Percentiles rank a stretch among this genome's conserved stretches.
phyloP scores from a whole-genome alignment of 2,329 filamentous ascomycete species.

The Thermochaetoides dissita region DNA sequence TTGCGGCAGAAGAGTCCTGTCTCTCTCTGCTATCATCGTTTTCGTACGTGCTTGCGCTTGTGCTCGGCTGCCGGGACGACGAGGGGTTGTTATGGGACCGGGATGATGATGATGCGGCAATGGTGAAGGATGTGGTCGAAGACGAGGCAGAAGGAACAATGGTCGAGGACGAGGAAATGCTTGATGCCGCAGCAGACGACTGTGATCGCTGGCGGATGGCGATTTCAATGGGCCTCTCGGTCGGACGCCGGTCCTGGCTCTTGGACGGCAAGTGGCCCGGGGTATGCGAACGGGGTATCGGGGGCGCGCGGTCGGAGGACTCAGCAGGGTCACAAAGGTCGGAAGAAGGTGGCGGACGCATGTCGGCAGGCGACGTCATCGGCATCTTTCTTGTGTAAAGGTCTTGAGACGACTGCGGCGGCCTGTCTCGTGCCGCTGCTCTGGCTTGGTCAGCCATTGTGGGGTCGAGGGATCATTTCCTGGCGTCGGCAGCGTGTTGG shows the following conservation, averaged over 20 bases:
- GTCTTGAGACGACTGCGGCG: slow-evolving; percentile 28
- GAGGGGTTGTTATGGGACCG: slow-evolving; percentile 6
- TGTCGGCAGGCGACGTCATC: slow-evolving; percentile 13
- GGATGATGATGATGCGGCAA: slow-evolving; percentile 9
- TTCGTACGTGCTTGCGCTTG: slow-evolving; percentile 9
- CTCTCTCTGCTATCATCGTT: slow-evolving; percentile 14
- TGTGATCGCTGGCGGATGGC: slow-evolving; percentile 40
- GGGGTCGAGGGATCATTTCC: slow-evolving; percentile 18
- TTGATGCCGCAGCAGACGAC: slow-evolving; percentile 26
- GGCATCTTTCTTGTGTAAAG: slow-evolving; percentile 41
- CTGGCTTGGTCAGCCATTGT: slow-evolving; percentile 31
- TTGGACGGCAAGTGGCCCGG: slow-evolving; percentile 47
- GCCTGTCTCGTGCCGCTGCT: slow-evolving; percentile 15
- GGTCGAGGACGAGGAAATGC: slow-evolving; percentile 18
- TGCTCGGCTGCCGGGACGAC: slow-evolving; percentile 14
- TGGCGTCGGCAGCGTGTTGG: slow-evolving; percentile 1
- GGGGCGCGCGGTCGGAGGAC: slow-evolving; percentile 22
- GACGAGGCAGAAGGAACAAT: slow-evolving; percentile 18
- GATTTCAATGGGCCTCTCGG: too few relatives aligned
- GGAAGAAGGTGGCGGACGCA: slow-evolving; percentile 22
- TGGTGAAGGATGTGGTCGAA: slow-evolving; percentile 11
- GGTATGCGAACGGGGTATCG: slow-evolving; percentile 43
- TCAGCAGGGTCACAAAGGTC: slow-evolving; percentile 19
- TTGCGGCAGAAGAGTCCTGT: slow-evolving; percentile 12
- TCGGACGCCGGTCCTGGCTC: slow-evolving; percentile 33